Evolutionary conservation across 306 rosid species (phyloP).

Genomic region (Inga leiocalycina): DNA sequence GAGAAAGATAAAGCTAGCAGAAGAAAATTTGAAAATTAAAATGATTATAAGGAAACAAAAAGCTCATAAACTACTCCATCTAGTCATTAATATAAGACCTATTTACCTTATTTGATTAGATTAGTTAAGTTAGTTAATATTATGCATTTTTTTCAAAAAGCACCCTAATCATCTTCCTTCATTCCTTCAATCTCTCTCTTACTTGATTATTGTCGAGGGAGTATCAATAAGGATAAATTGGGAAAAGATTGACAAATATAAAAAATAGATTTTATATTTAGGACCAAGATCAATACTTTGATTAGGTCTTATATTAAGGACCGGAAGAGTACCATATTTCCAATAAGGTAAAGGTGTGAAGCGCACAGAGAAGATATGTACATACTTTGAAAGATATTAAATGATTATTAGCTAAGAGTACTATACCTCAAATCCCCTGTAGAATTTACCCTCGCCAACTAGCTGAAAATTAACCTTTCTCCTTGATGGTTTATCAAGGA

Average conservation of each 20-base stretch:
- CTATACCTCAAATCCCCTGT: constrained; percentile 76
- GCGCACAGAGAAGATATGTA: background rate
- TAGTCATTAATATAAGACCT: no score
- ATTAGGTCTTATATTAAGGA: no score
- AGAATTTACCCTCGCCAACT: constrained; percentile 71
- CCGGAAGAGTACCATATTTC: background rate
- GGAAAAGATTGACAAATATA: no score
- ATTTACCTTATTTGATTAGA: no score
- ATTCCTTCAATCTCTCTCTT: no score
- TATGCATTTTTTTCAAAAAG: no score
- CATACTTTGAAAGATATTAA: background rate
- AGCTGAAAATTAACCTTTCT: constrained; percentile 64
- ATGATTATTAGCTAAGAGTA: background rate
- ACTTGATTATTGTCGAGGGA: no score
- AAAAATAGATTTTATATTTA: no score
- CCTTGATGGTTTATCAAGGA: constrained; percentile 82
- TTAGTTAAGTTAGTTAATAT: no score
- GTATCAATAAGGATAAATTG: no score
- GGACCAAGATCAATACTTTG: no score
- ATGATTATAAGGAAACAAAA: background rate
- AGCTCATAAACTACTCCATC: background rate
- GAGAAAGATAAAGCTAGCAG: constrained; percentile 12
- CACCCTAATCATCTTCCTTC: no score
- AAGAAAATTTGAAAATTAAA: constrained; percentile 9
- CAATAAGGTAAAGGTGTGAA: background rate